These are phyloP conservation scores for Cubamyces lactineus DNA, from an alignment of 768 basidiomycete genomes.

Conservation along the genomic window DNA sequence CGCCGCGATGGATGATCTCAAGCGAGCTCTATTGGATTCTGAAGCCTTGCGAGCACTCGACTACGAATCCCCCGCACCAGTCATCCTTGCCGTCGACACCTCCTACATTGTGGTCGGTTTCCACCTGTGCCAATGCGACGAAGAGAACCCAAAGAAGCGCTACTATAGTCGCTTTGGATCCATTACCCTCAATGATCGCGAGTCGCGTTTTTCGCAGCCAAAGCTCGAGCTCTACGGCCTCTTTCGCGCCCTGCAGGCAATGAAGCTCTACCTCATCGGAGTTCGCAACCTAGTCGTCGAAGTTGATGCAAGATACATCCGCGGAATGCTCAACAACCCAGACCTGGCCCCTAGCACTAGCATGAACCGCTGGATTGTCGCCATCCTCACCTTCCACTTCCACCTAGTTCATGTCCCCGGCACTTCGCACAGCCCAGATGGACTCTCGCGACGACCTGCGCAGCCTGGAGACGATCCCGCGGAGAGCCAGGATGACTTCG, in stretches of 20 bases:
- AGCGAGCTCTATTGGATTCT: constrained; percentile 14
- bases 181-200: no score
- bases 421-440: constrained; percentile 44
- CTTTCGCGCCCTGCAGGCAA: no score
- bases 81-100: constrained; percentile 31
- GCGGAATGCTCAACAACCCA: no score
- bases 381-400: no score
- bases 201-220: no score
- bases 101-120: constrained; percentile 31
- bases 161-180: constrained; percentile 42
- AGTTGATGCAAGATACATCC: no score
- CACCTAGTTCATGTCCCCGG: no score
- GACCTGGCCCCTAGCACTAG: no score
- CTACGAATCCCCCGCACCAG: constrained; percentile 17
- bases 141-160: not conserved
- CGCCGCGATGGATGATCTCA: constrained; percentile 25
- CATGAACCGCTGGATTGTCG: no score
- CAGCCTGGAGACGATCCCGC: not conserved
- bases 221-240: no score
- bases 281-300: no score
- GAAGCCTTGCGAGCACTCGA: constrained; percentile 26
- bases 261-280: no score
- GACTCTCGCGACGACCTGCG: constrained; percentile 30
- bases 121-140: constrained; percentile 32
- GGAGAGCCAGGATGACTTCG: constrained; percentile 6